Base-by-base conservation (phyloP, 192 early-diverging fungal species). In the Gamsiella multidivaricata region DNA sequence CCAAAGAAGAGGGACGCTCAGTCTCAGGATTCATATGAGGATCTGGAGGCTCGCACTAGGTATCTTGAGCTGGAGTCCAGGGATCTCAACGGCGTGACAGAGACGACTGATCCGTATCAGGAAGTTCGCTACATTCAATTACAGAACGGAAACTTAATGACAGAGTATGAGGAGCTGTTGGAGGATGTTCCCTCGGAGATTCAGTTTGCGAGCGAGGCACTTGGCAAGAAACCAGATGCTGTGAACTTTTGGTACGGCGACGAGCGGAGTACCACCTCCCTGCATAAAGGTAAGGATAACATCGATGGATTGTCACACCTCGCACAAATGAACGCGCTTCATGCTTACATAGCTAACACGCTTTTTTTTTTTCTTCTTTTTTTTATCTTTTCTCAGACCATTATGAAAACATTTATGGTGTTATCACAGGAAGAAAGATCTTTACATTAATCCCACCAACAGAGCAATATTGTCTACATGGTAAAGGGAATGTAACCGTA, bases 241-340 rank as follows among this genome's bases (percentile, higher is more conserved):
- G 73, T 86, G 46, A 86, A 86, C 56, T 86, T 86, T 54, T 86
- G 85, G 85, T 86, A 82, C 56, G 85, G 85, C 5, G 79, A 83
- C 37, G 70, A 78, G 28, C 36, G 63, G 22, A 86, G 85, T 20
- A 69, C 60, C 0, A 86, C 85, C 0, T 82, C 80, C 0, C 49
- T 86, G n/a, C 85, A 86, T 31, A 86, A 84, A 59, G 80, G 80
- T 76, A 67, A 50, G 9, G 26, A 43, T 8, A 49, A 3, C 20
- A 15, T 42, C 15, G 5, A 36, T 8, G 22, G 11, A 34, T 62
- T 10, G 22, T 22, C 5, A 20, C n/a, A 22, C 22, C 7, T 49
- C 14, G 14, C 15, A n/a, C 20, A 23, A 12, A 49, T 17, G 46
- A 2, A n/a, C n/a, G n/a, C n/a, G n/a, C n/a, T n/a, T n/a, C n/a